Evolutionary conservation across 2,329 filamentous ascomycete species (phyloP).

Genomic region (Alternaria consortialis): DNA sequence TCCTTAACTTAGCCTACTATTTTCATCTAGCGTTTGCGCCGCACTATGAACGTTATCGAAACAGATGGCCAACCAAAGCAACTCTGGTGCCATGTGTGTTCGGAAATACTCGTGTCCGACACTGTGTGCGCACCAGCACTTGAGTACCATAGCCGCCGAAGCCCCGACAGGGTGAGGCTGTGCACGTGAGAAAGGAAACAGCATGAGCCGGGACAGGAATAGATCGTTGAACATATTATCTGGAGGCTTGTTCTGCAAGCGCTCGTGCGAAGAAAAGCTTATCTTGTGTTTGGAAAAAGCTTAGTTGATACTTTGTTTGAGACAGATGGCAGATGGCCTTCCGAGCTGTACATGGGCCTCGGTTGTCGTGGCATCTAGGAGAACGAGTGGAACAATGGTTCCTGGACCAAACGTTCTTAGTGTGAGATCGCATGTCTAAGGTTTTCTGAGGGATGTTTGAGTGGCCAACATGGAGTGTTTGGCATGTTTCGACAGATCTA

Average conservation of each 20-base stretch:
- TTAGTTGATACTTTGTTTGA: neutral
- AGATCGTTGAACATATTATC: neutral
- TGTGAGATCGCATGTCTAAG: neutral
- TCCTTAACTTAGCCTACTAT: slow-evolving; percentile 3
- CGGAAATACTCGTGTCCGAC: slow-evolving; percentile 27
- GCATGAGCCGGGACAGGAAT: neutral
- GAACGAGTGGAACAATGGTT: neutral
- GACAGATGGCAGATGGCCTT: neutral
- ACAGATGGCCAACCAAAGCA: slow-evolving; percentile 18
- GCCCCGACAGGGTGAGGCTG: slow-evolving; percentile 15
- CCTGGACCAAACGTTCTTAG: neutral
- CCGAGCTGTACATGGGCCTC: neutral
- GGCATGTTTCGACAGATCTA: slow-evolving; percentile 3
- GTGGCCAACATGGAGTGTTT: slow-evolving; percentile 3
- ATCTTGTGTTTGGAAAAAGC: neutral
- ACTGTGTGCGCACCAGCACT: slow-evolving; percentile 7
- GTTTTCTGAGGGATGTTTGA: neutral
- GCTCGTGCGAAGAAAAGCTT: neutral
- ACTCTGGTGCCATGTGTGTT: slow-evolving; percentile 14
- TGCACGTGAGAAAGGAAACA: slow-evolving; percentile 6
- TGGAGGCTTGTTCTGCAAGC: neutral
- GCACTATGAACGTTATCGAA: slow-evolving; percentile 22
- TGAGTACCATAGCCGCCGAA: slow-evolving; percentile 5
- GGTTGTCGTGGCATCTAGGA: neutral
- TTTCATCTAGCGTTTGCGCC: slow-evolving; percentile 9